Conservation (phyloP, 169 alveolate species). For the Cryptosporidium meleagridis region DNA sequence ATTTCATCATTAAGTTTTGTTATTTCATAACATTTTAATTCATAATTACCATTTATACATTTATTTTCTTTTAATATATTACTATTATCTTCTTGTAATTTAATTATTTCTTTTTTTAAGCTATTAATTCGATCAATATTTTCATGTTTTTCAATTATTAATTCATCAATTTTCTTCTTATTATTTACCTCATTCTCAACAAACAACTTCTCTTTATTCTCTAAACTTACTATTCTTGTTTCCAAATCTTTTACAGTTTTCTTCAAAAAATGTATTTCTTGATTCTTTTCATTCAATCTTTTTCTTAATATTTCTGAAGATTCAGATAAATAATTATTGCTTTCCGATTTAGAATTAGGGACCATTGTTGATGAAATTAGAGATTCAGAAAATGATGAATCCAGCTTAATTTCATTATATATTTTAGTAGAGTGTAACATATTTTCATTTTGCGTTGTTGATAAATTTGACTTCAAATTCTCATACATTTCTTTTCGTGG, state of each 20-base stretch:
- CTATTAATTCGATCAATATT: not conserved
- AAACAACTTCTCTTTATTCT: constrained; percentile 22
- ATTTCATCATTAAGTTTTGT: constrained; percentile 62
- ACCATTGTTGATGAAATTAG: not conserved
- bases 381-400: constrained; percentile 1
- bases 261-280: constrained; percentile 59
- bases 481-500: constrained; percentile 20
- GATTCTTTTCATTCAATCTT: constrained; percentile 59
- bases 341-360: not conserved
- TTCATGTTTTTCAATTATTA: constrained; percentile 21
- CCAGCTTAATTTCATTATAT: not conserved
- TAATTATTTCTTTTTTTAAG: constrained; percentile 15
- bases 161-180: constrained; percentile 30
- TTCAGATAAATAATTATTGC: constrained; percentile 11
- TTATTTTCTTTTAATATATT: constrained; percentile 45
- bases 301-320: constrained; percentile 17
- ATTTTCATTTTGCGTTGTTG: not conserved
- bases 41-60: constrained; percentile 32
- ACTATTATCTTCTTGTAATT: constrained; percentile 20
- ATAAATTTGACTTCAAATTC: constrained; percentile 1
- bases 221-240: constrained; percentile 20
- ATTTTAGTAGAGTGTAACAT: not conserved
- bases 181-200: constrained; percentile 34
- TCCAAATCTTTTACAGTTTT: constrained; percentile 56
- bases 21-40: constrained; percentile 48